Evolutionary conservation across 1,284 basidiomycete genomes (phyloP), one percentile per base, ranked within the genome.

Genomic region (Peniophora sp.): DNA sequence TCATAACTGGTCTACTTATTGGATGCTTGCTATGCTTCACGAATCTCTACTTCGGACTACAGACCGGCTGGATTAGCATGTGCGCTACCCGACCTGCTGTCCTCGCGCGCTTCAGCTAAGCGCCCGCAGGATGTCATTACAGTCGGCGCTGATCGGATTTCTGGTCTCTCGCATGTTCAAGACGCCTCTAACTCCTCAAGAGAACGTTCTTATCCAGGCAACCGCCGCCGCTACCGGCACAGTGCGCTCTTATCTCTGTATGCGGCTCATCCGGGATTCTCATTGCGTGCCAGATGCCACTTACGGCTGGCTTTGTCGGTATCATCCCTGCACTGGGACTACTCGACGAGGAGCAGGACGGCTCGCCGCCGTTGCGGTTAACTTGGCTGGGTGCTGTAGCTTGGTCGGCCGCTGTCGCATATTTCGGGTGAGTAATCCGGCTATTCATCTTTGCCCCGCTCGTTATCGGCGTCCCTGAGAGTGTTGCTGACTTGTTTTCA

Each of bases 271-370:
- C 2, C n/a, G 38, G 27, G 48, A 2, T 3, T 49, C 27, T 32
- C 12, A 44, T 22, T 49, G 20, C 45, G 2, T 32, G 27, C 12
- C 45, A 72, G 69, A 92, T 97, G 85, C 93, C 94, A 11, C 75
- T 98, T 19, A 91, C 93, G 6, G 94, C 94, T 3, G 94, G 95
- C 0, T 89, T 97, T 58, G 93, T 98, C 10, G 95, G 95, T 17
- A 95, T 98, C 54, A 77, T 98, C 20, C 95, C 95, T 1, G 95
- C 95, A 1, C 72, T 98, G 8, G 82, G 83, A 16, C 71, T 96
- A 55, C 76, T 98, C 32, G 79, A 81, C 45, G 75, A 81, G 58
- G 75, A 81, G 46, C 72, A 79, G 55, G 95, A 98, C 60, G 91
- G 91, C 2, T 77, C 78, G 16, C 76, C 77, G 1, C 89, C 95